These are phyloP conservation scores for Cercospora canescens DNA, from an alignment of 2,329 filamentous ascomycete species.

Conservation along the genomic window DNA sequence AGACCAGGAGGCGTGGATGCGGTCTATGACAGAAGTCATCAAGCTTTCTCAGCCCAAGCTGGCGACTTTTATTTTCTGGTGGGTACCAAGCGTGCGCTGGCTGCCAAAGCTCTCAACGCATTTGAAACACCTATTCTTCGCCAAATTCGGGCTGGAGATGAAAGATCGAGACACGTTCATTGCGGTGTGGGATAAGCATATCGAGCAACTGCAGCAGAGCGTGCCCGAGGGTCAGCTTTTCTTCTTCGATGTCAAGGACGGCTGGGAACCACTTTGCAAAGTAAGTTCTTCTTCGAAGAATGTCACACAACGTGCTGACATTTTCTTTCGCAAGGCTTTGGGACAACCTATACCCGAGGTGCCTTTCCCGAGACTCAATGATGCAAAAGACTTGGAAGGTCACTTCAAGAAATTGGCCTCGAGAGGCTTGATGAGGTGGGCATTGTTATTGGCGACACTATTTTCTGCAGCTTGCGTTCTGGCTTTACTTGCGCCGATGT, in stretches of 20 bases:
- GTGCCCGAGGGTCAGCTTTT: constrained; percentile 18
- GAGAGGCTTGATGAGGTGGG: constrained; percentile 12
- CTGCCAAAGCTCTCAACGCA: constrained; percentile 2
- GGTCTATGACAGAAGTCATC: neutral
- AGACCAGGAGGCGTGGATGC: constrained; percentile 13
- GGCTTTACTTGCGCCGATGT: neutral
- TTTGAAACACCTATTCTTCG: constrained; percentile 8
- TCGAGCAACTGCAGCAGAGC: constrained; percentile 4
- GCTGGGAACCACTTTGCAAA: constrained; percentile 33
- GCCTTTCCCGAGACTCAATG: constrained; percentile 24
- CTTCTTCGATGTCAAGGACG: constrained; percentile 25
- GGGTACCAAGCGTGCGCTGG: constrained; percentile 16
- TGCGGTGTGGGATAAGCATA: constrained; percentile 8
- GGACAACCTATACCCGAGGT: constrained; percentile 24
- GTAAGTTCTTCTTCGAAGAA: constrained; percentile 13
- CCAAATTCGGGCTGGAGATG: constrained; percentile 7
- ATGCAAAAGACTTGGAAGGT: constrained; percentile 13
- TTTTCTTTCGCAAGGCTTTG: constrained; percentile 9
- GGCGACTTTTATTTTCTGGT: constrained; percentile 15
- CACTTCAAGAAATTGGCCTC: constrained; percentile 6
- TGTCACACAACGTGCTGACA: neutral
- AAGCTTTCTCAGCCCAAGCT: constrained; percentile 9
- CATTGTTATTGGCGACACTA: neutral
- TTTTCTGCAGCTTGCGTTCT: neutral
- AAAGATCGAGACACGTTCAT: neutral